A percentile compares a stretch with the other conserved stretches of the same genome.
These are phyloP conservation scores for Fusarium sp. DNA, from an alignment of 2,329 filamentous ascomycete genomes.

Conservation along the genomic window DNA sequence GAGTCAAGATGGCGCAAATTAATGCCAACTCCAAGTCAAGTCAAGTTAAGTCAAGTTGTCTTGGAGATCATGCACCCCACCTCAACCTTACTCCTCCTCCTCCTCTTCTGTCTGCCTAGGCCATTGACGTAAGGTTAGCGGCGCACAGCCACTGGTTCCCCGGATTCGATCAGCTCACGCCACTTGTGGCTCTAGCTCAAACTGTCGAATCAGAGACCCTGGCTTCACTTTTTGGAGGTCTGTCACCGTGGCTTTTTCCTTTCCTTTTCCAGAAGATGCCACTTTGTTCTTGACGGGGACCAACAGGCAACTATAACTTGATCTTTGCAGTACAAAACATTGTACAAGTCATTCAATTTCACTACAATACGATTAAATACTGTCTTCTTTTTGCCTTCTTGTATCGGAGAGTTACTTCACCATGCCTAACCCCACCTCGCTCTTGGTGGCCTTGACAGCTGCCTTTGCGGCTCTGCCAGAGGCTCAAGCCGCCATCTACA, in stretches of 20 bases:
- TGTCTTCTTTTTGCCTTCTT: neutral
- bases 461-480: slow-evolving; percentile 73
- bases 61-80: slow-evolving; percentile 33
- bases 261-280: slow-evolving; percentile 41
- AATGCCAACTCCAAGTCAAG: slow-evolving; percentile 5
- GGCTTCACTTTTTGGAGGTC: slow-evolving; percentile 25
- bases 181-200: slow-evolving; percentile 43
- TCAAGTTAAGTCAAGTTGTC: neutral
- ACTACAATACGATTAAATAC: neutral
- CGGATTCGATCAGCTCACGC: slow-evolving; percentile 24
- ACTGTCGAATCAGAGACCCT: slow-evolving; percentile 27
- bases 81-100: neutral
- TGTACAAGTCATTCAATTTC: neutral
- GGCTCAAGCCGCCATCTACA: slow-evolving; percentile 79
- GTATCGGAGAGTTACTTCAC: slow-evolving; percentile 23
- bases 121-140: slow-evolving; percentile 31
- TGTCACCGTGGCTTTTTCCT: slow-evolving; percentile 48
- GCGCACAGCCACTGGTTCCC: slow-evolving; percentile 32
- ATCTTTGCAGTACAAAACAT: neutral
- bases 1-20: slow-evolving; percentile 29
- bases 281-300: slow-evolving; percentile 38
- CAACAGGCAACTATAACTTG: slow-evolving; percentile 9
- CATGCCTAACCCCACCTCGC: slow-evolving; percentile 65
- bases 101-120: slow-evolving; percentile 14
- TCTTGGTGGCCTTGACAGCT: slow-evolving; percentile 59